A percentile compares a stretch with the other conserved stretches of the same genome.
phyloP scores from a whole-genome alignment of 805 yeast genomes.

The Teunomyces gatunensis region DNA sequence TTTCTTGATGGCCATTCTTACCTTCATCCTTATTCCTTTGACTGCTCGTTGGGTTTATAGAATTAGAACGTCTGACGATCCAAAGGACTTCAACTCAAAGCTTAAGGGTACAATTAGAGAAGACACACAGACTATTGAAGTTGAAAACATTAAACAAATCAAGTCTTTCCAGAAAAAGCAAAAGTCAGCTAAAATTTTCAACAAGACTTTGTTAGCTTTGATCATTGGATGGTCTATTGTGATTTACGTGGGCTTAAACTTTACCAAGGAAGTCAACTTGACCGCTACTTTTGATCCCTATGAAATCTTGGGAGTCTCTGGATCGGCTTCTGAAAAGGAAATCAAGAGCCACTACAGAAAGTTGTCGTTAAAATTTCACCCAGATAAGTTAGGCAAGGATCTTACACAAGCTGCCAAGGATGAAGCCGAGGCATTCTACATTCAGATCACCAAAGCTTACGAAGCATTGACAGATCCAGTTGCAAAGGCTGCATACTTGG shows the following conservation, averaged over 20 bases:
- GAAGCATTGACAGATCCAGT: slow-evolving; percentile 90
- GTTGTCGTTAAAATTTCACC: slow-evolving; percentile 85
- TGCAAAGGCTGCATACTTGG: slow-evolving; percentile 74
- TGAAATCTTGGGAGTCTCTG: slow-evolving; percentile 72
- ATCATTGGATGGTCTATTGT: slow-evolving; percentile 63
- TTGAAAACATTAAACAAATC: slow-evolving; percentile 22
- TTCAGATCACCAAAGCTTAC: slow-evolving; percentile 85
- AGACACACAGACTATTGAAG: slow-evolving; percentile 33
- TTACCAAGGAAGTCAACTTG: slow-evolving; percentile 45
- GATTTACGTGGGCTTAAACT: slow-evolving; percentile 34
- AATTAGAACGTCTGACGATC: slow-evolving; percentile 17
- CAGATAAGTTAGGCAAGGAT: slow-evolving; percentile 80
- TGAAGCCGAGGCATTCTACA: slow-evolving; percentile 71
- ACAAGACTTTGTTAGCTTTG: slow-evolving; percentile 31
- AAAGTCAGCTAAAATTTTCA: slow-evolving; percentile 34
- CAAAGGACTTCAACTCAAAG: slow-evolving; percentile 17
- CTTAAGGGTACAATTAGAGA: slow-evolving; percentile 31
- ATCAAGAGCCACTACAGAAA: slow-evolving; percentile 83
- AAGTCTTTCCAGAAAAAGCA: slow-evolving; percentile 25
- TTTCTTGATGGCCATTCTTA: slow-evolving; percentile 69
- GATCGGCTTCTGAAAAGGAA: slow-evolving; percentile 67
- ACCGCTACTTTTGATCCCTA: slow-evolving; percentile 80
- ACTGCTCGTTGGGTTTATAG: slow-evolving; percentile 36
- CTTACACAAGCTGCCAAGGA: slow-evolving; percentile 53
- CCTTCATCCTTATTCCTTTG: slow-evolving; percentile 66